Evolutionary conservation across 176 grass and related monocot genomes (phyloP), one percentile per base, ranked within the genome.

Genomic region (Phoenix dactylifera): DNA sequence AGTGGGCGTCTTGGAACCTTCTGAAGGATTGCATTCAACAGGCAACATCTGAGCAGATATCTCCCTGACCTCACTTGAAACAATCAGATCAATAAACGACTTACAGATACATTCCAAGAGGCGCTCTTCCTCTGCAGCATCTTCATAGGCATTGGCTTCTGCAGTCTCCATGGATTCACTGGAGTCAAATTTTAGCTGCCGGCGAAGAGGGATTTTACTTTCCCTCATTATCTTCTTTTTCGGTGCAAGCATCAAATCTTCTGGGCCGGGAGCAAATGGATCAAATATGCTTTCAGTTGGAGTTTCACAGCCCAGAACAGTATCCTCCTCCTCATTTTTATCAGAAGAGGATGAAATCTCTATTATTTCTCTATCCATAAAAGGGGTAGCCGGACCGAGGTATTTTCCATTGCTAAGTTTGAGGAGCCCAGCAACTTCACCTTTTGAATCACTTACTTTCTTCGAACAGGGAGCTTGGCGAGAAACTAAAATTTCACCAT

Each of bases 1-100:
- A 58, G 51, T 48, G 26, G 87, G 82, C 44, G 87, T 90, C 63
- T 61, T 80, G 3, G 15, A 74, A 67, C 57, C 53, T 66, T 51
- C 68, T 65, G 25, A 7, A 54, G 51, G 50, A 44, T 18, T 70
- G 5, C 58, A 55, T 56, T 72, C 55, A 58, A 49, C 24, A 10
- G 51, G 26, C 54, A 81, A 26, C 17, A 20, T 60, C 16, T 51
- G 54, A 14, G 22, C 55, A 29, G 17, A 26, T 58, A 61, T 61
- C 58, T 90, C 56, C 24, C 44, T 55, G 7, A 30, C 49, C 63
- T 79, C 71, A 26, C 65, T 72, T 63, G 61, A 70, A 60, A 90
- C 62, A 26, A 63, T 70, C 53, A 77, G 57, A 4, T 70, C 74
- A 26, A 77, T 44, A 70, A 77, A 70, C 4, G 74, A 77, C 26